phyloP scores from a whole-genome alignment of 306 rosid genomes.

The Boehmeria nivea region DNA sequence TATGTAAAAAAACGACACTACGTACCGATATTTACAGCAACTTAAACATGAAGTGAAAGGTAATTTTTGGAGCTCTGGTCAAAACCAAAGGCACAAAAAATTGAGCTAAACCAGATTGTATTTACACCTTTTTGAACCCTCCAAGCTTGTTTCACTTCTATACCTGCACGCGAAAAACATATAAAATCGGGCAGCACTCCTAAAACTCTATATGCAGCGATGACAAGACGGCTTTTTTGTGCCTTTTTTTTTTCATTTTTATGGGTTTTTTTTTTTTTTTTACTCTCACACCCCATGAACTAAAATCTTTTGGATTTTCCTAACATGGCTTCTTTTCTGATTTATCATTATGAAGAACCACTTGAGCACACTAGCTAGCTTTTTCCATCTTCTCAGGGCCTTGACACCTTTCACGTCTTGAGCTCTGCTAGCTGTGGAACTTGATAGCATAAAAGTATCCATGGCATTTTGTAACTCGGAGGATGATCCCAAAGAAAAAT shows the following conservation, averaged over 20 bases:
- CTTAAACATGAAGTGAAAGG: conserved; percentile 11
- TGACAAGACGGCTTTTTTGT: conserved; percentile 3
- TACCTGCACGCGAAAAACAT: conserved; percentile 22
- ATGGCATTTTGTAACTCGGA: conserved; percentile 59
- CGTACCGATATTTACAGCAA: conserved; percentile 29
- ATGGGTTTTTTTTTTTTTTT: neutral
- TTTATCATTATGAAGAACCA: conserved; percentile 58
- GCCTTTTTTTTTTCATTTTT: too few relatives aligned
- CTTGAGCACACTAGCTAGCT: conserved; percentile 63
- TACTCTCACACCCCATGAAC: neutral
- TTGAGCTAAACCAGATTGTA: conserved; percentile 23
- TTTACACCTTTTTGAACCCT: conserved; percentile 41
- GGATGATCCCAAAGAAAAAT: conserved; percentile 33
- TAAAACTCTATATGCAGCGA: conserved; percentile 19
- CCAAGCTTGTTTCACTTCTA: conserved; percentile 18
- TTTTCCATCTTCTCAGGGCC: conserved; percentile 86
- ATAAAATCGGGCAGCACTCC: conserved; percentile 27
- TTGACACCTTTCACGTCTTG: conserved; percentile 11
- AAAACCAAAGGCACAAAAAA: conserved; percentile 11
- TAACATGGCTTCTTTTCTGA: conserved; percentile 19
- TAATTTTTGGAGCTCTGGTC: conserved; percentile 25
- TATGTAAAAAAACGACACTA: neutral
- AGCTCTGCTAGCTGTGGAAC: conserved; percentile 24
- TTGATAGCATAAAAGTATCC: conserved; percentile 34
- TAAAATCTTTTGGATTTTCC: conserved; percentile 28